phyloP scores from a whole-genome alignment of 495 filamentous ascomycete genomes.

The Amorphotheca resinae region DNA sequence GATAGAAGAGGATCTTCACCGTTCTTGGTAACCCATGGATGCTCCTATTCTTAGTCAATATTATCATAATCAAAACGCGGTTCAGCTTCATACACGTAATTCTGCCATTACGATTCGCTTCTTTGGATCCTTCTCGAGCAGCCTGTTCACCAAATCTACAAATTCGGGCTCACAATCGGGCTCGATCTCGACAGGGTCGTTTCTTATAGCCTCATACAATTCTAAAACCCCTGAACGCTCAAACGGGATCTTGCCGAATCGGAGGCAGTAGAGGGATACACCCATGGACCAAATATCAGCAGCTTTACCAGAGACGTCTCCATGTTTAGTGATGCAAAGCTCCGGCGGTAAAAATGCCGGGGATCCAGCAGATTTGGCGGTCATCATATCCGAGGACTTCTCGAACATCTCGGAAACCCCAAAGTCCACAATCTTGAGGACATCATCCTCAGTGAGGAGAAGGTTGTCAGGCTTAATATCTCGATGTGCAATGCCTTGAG shows the following conservation, averaged over 20 bases:
- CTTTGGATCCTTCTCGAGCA: constrained; percentile 65
- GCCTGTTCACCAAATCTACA: constrained; percentile 49
- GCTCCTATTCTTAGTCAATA: constrained; percentile 44
- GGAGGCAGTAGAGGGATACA: constrained; percentile 82
- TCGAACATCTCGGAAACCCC: constrained; percentile 98
- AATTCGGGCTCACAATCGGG: constrained; percentile 47
- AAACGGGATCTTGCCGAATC: constrained; percentile 81
- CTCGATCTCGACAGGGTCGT: constrained; percentile 39
- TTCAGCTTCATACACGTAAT: constrained; percentile 49
- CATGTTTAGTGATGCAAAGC: constrained; percentile 78
- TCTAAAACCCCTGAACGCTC: constrained; percentile 66
- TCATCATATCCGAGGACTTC: constrained; percentile 79
- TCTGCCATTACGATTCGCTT: constrained; percentile 73
- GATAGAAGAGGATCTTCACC: constrained; percentile 73
- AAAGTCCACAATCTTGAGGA: constrained; percentile 95
- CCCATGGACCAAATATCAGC: constrained; percentile 99
- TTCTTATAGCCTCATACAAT: constrained; percentile 78
- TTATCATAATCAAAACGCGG: not conserved
- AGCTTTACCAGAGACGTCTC: constrained; percentile 75
- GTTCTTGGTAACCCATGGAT: constrained; percentile 84
- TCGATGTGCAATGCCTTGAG: constrained; percentile 88
- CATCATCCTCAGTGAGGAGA: constrained; percentile 76
- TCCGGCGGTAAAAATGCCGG: constrained; percentile 94
- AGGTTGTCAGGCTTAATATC: constrained; percentile 99
- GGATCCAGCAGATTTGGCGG: constrained; percentile 86